These are phyloP conservation scores for Darksidea phi DNA, from an alignment of 495 filamentous ascomycete genomes.

Conservation along the genomic window DNA sequence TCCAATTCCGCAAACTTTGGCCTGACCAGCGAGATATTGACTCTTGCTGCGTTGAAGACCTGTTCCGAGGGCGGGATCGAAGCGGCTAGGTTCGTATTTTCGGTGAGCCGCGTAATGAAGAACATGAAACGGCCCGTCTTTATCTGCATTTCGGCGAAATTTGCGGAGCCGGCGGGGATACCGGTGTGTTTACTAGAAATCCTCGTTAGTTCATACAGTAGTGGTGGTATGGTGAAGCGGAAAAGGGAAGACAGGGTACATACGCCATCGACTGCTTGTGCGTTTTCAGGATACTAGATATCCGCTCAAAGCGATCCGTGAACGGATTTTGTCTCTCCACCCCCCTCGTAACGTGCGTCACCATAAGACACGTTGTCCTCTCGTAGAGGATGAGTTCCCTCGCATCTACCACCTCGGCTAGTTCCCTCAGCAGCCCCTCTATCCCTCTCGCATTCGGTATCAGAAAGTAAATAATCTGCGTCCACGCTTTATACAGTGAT, in stretches of 20 bases:
- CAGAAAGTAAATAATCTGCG: slow-evolving; percentile 90
- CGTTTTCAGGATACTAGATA: slow-evolving; percentile 94
- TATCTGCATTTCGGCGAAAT: slow-evolving; percentile 66
- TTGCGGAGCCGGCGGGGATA: slow-evolving; percentile 46
- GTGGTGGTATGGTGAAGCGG: neutral
- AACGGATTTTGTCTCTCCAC: slow-evolving; percentile 77
- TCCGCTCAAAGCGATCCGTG: slow-evolving; percentile 87
- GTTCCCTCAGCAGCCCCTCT: slow-evolving; percentile 72
- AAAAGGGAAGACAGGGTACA: slow-evolving; percentile 21
- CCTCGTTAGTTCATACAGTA: neutral
- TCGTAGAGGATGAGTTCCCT: slow-evolving; percentile 96
- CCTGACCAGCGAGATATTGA: slow-evolving; percentile 83
- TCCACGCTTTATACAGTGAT: slow-evolving; percentile 97
- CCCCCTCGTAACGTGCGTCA: slow-evolving; percentile 75
- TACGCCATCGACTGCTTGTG: slow-evolving; percentile 81
- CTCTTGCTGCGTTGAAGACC: slow-evolving; percentile 79
- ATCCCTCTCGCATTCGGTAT: slow-evolving; percentile 92
- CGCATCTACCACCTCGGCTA: slow-evolving; percentile 81
- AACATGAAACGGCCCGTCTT: slow-evolving; percentile 78
- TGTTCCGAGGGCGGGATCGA: slow-evolving; percentile 85
- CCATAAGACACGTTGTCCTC: slow-evolving; percentile 90
- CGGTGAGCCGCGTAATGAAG: slow-evolving; percentile 88
- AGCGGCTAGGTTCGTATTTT: slow-evolving; percentile 93
- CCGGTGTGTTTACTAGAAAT: slow-evolving; percentile 41
- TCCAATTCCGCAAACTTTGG: slow-evolving; percentile 65